phyloP scores from a whole-genome alignment of 495 filamentous ascomycete species.

The Penicillium psychrofluorescens region DNA sequence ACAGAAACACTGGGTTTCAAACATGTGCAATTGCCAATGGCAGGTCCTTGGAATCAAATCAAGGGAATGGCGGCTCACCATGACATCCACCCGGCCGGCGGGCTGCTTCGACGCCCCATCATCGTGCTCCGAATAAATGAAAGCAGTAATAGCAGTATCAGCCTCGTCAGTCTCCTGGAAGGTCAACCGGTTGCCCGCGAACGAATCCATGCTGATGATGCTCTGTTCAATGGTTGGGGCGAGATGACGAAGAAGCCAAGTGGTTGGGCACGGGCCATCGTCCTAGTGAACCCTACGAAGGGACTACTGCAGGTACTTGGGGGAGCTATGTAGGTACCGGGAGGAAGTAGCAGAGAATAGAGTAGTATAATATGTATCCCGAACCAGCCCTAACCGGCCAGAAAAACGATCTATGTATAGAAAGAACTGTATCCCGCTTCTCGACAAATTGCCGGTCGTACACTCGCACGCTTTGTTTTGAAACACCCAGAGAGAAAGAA shows the following conservation, averaged over 20 bases:
- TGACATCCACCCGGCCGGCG: slow-evolving; percentile 24
- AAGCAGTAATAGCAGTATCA: slow-evolving; percentile 26
- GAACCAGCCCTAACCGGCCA: slow-evolving; percentile 7
- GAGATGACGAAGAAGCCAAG: not conserved
- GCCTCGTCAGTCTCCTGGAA: slow-evolving; percentile 34
- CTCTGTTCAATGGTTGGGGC: not conserved
- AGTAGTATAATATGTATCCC: not conserved
- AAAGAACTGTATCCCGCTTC: slow-evolving; percentile 4
- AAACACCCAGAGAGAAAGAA: slow-evolving; percentile 14
- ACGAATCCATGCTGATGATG: slow-evolving; percentile 14
- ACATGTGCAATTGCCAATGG: too few species aligned
- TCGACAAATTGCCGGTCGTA: slow-evolving; percentile 15
- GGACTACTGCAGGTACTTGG: too few species aligned
- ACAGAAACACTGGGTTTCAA: too few species aligned
- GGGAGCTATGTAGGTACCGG: too few species aligned
- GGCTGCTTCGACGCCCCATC: not conserved
- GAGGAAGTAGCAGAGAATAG: too few species aligned
- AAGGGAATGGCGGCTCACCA: slow-evolving; percentile 18
- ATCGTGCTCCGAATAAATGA: slow-evolving; percentile 25
- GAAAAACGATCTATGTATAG: slow-evolving; percentile 16
- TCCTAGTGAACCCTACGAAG: too few species aligned
- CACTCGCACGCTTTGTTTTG: slow-evolving; percentile 9
- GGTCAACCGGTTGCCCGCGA: slow-evolving; percentile 8
- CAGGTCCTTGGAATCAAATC: too few species aligned
- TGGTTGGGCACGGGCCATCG: not conserved